A percentile compares a stretch with the other conserved stretches of the same genome.
phyloP scores from a whole-genome alignment of 1,284 basidiomycete species.

The Athelia sp. region DNA sequence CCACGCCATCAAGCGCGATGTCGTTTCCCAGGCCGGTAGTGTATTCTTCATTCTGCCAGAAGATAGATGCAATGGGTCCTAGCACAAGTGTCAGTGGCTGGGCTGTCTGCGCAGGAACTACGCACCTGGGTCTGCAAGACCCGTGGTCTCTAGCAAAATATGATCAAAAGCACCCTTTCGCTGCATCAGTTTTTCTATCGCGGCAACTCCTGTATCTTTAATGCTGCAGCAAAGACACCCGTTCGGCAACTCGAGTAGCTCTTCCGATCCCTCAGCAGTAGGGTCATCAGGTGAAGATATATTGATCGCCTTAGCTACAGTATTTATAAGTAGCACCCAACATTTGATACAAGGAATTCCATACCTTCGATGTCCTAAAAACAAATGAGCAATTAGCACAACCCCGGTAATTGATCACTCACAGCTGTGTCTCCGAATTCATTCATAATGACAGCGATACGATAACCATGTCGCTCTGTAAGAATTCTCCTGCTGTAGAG shows the following conservation, averaged over 20 bases:
- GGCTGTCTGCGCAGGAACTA: slow-evolving; percentile 1
- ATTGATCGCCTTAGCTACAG: slow-evolving; percentile 68
- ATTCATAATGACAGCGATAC: slow-evolving; percentile 97
- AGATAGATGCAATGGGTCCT: slow-evolving; percentile 83
- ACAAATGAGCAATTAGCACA: background rate
- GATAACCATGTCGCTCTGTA: slow-evolving; percentile 87
- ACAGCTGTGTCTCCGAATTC: slow-evolving; percentile 86
- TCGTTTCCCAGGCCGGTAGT: slow-evolving; percentile 63
- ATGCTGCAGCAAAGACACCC: slow-evolving; percentile 94
- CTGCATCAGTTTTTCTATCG: slow-evolving; percentile 85
- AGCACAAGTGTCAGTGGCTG: slow-evolving; percentile 2
- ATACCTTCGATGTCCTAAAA: slow-evolving; percentile 62
- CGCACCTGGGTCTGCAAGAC: slow-evolving; percentile 86
- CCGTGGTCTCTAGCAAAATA: slow-evolving; percentile 90
- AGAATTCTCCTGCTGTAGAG: slow-evolving; percentile 65
- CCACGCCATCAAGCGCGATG: slow-evolving; percentile 82
- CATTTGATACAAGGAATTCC: slow-evolving; percentile 11
- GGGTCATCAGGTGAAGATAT: slow-evolving; percentile 67
- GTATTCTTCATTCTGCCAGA: slow-evolving; percentile 92
- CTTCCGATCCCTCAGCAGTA: slow-evolving; percentile 59
- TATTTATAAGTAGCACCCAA: background rate
- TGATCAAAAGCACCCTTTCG: slow-evolving; percentile 85
- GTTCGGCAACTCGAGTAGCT: slow-evolving; percentile 86
- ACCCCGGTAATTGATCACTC: slow-evolving; percentile 19
- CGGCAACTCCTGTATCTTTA: slow-evolving; percentile 85